A percentile compares a stretch with the other conserved stretches of the same genome.
These are phyloP conservation scores for Paraglomus brasilianum DNA, from an alignment of 192 early-diverging fungal species.

Conservation along the genomic window DNA sequence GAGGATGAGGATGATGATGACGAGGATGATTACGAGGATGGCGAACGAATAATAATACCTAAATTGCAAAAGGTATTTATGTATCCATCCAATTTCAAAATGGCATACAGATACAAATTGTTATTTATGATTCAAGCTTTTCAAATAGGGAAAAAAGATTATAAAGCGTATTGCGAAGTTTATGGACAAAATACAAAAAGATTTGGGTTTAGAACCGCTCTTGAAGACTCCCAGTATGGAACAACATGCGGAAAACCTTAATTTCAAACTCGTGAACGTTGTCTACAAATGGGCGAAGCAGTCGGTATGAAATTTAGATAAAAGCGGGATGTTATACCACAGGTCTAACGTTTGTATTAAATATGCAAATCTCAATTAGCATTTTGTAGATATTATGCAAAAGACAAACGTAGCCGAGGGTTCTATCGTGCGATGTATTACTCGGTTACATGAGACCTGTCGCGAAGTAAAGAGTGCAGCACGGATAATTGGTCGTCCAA, in stretches of 20 bases:
- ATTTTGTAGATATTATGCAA: constrained; percentile 88
- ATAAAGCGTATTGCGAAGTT: no score
- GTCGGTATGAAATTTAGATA: constrained; percentile 42
- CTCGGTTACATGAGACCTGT: constrained; percentile 90
- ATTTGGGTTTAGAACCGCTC: no score
- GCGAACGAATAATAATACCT: background rate
- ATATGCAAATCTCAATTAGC: constrained; percentile 22
- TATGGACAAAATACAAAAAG: no score
- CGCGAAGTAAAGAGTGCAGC: constrained; percentile 84
- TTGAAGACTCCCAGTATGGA: constrained; percentile 19
- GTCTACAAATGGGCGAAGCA: constrained; percentile 98
- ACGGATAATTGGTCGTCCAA: constrained; percentile 84
- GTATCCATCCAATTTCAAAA: no score
- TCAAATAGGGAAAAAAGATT: no score
- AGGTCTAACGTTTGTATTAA: no score
- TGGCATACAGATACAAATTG: no score
- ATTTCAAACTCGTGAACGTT: constrained; percentile 92
- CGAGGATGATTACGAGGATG: constrained; percentile 5
- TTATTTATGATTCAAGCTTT: no score
- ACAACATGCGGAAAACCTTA: constrained; percentile 42
- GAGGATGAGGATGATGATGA: constrained; percentile 24
- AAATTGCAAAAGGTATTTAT: no score
- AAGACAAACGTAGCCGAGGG: constrained; percentile 94
- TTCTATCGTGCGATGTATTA: constrained; percentile 92
- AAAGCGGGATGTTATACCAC: no score